phyloP scores from a whole-genome alignment of 768 basidiomycete species.

The Rhodotorula babjevae region DNA sequence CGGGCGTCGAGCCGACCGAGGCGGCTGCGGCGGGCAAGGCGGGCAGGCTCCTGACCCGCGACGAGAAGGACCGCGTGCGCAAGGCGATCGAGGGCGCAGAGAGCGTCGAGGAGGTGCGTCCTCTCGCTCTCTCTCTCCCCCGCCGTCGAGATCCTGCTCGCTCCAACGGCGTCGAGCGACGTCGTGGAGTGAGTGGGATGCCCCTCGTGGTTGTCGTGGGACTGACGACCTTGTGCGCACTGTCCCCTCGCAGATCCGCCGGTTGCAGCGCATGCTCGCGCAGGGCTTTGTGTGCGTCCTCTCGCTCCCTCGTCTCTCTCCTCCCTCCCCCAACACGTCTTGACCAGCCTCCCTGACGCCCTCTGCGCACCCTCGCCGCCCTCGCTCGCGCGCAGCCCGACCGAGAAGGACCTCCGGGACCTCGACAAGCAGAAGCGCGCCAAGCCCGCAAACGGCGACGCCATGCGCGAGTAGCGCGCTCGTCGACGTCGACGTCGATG shows the following conservation, averaged over 20 bases:
- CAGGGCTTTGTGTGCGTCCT: slow-evolving; percentile 54
- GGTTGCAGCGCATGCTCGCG: slow-evolving; percentile 51
- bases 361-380: slow-evolving; percentile 59
- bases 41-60: slow-evolving; percentile 82
- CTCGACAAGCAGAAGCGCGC: slow-evolving; percentile 46
- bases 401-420: slow-evolving; percentile 60
- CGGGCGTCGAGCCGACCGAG: slow-evolving; percentile 45
- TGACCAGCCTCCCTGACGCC: no score
- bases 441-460: neutral
- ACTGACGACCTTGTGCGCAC: neutral
- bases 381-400: slow-evolving; percentile 49
- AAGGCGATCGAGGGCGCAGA: slow-evolving; percentile 84
- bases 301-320: slow-evolving; percentile 60
- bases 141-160: neutral
- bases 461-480: neutral
- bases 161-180: no score
- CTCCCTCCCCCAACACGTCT: no score
- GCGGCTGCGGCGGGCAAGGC: slow-evolving; percentile 58
- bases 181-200: no score
- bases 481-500: no score
- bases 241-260: slow-evolving; percentile 3
- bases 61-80: slow-evolving; percentile 80
- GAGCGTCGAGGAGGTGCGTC: slow-evolving; percentile 75
- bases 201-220: no score
- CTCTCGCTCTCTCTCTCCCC: neutral